Percentiles rank a stretch among this genome's conserved stretches.
phyloP scores from a whole-genome alignment of 257 asterid genomes.

The Lavandula angustifolia region DNA sequence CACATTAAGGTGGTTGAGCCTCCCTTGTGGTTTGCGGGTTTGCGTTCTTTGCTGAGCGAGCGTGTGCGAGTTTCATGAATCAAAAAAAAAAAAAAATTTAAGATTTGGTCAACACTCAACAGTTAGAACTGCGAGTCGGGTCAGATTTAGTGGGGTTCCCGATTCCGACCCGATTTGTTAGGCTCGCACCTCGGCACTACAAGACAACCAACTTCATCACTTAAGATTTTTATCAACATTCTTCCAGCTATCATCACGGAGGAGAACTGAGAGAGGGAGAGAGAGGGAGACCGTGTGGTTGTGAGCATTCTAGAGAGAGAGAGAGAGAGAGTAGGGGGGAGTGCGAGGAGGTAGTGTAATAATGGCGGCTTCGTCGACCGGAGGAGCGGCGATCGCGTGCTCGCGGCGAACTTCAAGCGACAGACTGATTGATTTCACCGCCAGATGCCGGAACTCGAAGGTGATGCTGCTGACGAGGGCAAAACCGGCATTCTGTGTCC shows the following conservation, averaged over 20 bases:
- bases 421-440: constrained; percentile 45
- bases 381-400: constrained; percentile 34
- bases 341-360: constrained; percentile 9
- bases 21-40: too few relatives aligned
- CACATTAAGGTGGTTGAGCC: too few relatives aligned
- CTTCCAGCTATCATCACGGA: not conserved
- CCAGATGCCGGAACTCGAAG: constrained; percentile 40
- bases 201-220: constrained; percentile 32
- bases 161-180: not conserved
- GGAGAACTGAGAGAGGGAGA: not conserved
- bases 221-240: not conserved
- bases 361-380: constrained; percentile 59
- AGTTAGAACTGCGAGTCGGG: too few relatives aligned
- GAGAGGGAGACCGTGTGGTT: not conserved
- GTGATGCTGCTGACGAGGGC: constrained; percentile 40
- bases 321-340: too few relatives aligned
- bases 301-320: constrained; percentile 14
- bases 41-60: too few relatives aligned
- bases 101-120: too few relatives aligned
- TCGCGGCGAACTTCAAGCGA: constrained; percentile 40
- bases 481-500: constrained; percentile 48
- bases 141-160: too few relatives aligned
- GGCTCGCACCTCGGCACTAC: constrained; percentile 15
- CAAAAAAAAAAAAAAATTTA: too few relatives aligned
- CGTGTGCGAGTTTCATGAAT: too few relatives aligned